A percentile compares a stretch with the other conserved stretches of the same genome.
Evolutionary conservation across 192 early-diverging fungal genomes (phyloP).

Genomic region (Linnemannia hyalina): DNA sequence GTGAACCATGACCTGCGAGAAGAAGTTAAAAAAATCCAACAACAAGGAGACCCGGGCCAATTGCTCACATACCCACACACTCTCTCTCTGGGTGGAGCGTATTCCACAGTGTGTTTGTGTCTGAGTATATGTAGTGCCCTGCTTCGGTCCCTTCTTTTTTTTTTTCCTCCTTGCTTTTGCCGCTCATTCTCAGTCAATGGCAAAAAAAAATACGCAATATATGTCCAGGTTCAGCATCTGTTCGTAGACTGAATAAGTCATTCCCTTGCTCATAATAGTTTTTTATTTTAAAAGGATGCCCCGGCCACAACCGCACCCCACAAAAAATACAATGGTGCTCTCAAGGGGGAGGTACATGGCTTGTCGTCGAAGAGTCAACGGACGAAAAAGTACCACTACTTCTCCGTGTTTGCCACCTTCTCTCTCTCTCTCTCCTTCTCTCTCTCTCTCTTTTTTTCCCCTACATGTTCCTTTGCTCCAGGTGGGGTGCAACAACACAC

Average conservation of each 20-base stretch:
- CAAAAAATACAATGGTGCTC: background rate
- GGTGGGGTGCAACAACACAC: no score
- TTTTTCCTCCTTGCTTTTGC: background rate
- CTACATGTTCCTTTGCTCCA: no score
- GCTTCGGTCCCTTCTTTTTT: background rate
- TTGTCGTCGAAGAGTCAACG: background rate
- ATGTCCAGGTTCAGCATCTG: background rate
- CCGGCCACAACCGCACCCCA: conserved; percentile 4
- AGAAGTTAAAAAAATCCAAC: background rate
- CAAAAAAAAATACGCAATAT: background rate
- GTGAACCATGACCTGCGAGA: background rate
- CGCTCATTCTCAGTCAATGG: background rate
- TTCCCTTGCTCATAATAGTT: background rate
- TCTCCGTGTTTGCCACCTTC: background rate
- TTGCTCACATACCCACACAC: background rate
- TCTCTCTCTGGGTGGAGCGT: background rate
- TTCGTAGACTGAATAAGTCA: background rate
- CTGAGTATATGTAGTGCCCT: background rate
- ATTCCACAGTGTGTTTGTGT: background rate
- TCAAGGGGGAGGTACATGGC: background rate
- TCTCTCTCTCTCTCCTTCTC: background rate
- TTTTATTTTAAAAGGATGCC: background rate
- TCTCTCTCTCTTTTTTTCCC: no score
- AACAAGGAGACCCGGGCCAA: background rate
- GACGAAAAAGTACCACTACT: background rate